Evolutionary conservation across 1,284 basidiomycete genomes (phyloP), one percentile per base, ranked within the genome.

Genomic region (Boletus nobilissimus): DNA sequence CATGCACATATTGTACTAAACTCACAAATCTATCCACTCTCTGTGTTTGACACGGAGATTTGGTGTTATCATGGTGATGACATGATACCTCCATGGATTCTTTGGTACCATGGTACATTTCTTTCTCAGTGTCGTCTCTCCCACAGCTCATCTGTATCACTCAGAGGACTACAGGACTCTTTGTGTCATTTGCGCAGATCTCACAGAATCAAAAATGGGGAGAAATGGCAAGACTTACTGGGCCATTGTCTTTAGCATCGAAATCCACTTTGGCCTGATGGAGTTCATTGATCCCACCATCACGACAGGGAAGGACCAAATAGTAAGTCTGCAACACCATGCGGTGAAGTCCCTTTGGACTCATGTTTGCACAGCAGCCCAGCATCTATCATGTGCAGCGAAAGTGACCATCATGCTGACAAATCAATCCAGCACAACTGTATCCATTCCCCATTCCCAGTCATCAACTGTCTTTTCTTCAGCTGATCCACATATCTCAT

Each of bases 171-270:
- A 94, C 81, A 94, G 93, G 7, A 95, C 94, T 0, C 86, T 95
- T 11, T 95, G 94, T 82, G 90, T 94, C 64, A 94, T 95, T 40
- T 91, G 92, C 18, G 94, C 94, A 24, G 94, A 95, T 82, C 82
- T 95, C 79, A 94, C 94, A 3, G 90, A 92, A 80, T 86, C 94
- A 3, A 94, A 94, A 83, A 84, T 86, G 14, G 92, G 93, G 3
- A 90, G 86, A 79, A 90, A 89, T 67, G 92, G 92, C 70, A 93
- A 91, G 86, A 91, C 88, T 24, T 95, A 94, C 80, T 95, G 93
- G 93, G 94, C 93, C 34, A 94, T 95, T 77, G 92, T 95, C 34
- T 95, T 95, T 84, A 93, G 92, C 51, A 92, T 95, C 51, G 94
- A 95, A 83, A 95, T 95, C 75, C 93, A 95, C 83, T 95, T 95